Conservation (phyloP, 495 filamentous ascomycete species). For the Articulospora tetracladia region DNA sequence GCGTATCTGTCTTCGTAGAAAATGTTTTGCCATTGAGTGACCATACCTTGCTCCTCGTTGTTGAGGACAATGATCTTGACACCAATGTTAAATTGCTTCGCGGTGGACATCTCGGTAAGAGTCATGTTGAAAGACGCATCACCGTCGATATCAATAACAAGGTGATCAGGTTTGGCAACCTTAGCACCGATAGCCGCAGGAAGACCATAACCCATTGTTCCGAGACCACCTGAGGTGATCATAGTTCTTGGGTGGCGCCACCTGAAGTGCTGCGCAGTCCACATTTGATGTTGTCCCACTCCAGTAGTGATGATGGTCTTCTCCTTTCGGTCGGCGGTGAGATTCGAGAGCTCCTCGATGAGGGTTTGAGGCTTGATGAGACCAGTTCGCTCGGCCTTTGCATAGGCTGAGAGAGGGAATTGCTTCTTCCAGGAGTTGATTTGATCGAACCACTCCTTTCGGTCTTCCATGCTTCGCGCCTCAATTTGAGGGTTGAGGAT, state of each 20-base stretch:
- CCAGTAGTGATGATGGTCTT: conserved; percentile 84
- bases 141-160: conserved; percentile 93
- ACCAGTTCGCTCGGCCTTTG: conserved; percentile 61
- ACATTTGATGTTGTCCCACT: conserved; percentile 97
- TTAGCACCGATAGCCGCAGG: conserved; percentile 93
- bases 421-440: conserved; percentile 85
- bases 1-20: conserved; percentile 92
- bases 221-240: conserved; percentile 87
- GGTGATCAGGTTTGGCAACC: conserved; percentile 76
- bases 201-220: conserved; percentile 94
- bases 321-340: conserved; percentile 70
- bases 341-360: conserved; percentile 74
- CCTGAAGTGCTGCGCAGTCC: conserved; percentile 90
- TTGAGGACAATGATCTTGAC: conserved; percentile 91
- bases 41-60: conserved; percentile 97
- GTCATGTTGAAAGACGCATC: conserved; percentile 99
- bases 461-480: conserved; percentile 45
- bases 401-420: conserved; percentile 73
- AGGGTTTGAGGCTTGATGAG: conserved; percentile 86
- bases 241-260: conserved; percentile 84
- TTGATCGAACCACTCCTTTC: conserved; percentile 83
- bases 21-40: conserved; percentile 91
- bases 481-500: conserved; percentile 64
- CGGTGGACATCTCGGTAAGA: conserved; percentile 84
- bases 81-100: conserved; percentile 86